Evolutionary conservation across 257 asterid genomes (phyloP), one percentile per base, ranked within the genome.

Genomic region (Haberlea rhodopensis): DNA sequence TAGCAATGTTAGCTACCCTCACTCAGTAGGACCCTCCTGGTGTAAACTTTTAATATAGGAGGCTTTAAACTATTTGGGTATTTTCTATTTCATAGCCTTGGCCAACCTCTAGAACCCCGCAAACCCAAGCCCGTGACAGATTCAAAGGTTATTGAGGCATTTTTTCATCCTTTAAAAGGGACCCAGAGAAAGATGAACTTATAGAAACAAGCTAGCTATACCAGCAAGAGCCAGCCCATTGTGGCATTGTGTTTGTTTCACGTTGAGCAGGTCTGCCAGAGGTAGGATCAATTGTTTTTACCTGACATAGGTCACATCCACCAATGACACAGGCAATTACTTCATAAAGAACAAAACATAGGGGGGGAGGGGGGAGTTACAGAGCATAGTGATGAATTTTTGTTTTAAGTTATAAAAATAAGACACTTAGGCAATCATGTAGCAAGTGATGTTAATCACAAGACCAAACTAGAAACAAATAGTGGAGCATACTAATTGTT

Each of bases 141-240:
- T 40, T 40, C 5, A 40, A 0, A 9, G 46, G 1, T 37, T 11
- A 3, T 40, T 40, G 1, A 1, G 13, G 48, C 1, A 34, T 3
- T n/a, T 34, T 34, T 34, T 34, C 48, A 13, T 13, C 18, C 0
- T 13, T 40, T 40, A 2, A 37, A 40, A 11, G 8, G 37, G 10
- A 40, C 48, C 48, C 48, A 13, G 18, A 40, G 48, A 11, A 18
- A 40, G 18, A 40, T 40, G 45, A 11, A 34, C 16, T 34, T 34
- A 11, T 6, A 60, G 65, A 71, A 73, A 75, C 11, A 54, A 55
- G 65, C 16, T n/a, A n/a, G n/a, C n/a, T 66, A 61, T 73, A 94
- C 99, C 99, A 94, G 92, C 99, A 94, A 68, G 99, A 94, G 73
- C 99, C 99, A 78, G 99, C 99, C 99, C 99, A 94, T 37, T 94